Conservation (phyloP, 2,329 filamentous ascomycete genomes). For the Endoconidiophora polonica region DNA sequence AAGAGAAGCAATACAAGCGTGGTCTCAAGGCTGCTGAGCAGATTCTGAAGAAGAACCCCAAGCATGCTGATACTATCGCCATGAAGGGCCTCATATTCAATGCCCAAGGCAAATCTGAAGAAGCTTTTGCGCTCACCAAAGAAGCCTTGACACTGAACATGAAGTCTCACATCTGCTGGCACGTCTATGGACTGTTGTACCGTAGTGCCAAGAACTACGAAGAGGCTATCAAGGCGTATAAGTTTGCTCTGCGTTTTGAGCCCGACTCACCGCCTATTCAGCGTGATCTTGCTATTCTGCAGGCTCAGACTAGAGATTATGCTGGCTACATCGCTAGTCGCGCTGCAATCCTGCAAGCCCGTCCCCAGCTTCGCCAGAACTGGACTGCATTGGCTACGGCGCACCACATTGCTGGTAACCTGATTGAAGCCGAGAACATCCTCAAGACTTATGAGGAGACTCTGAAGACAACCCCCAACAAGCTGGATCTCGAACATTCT, state of each 20-base stretch:
- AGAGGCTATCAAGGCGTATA: conserved; percentile 98
- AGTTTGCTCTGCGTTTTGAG: conserved; percentile 81
- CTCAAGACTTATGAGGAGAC: conserved; percentile 88
- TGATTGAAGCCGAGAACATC: conserved; percentile 75
- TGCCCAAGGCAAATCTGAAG: conserved; percentile 75
- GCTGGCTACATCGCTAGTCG: conserved; percentile 83
- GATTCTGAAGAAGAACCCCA: conserved; percentile 85
- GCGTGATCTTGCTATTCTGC: conserved; percentile 78
- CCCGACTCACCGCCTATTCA: conserved; percentile 92
- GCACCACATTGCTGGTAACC: conserved; percentile 75
- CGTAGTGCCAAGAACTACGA: conserved; percentile 94
- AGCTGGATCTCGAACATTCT: conserved; percentile 76
- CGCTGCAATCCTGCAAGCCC: conserved; percentile 69
- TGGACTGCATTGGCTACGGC: conserved; percentile 97
- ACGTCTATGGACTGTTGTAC: conserved; percentile 92
- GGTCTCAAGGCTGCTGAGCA: conserved; percentile 92
- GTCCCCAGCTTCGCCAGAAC: conserved; percentile 69
- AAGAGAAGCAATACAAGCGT: conserved; percentile 93
- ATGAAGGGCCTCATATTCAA: conserved; percentile 99
- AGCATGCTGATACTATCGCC: conserved; percentile 93
- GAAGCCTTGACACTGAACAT: conserved; percentile 87
- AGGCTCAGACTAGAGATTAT: conserved; percentile 94
- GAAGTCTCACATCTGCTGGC: conserved; percentile 99
- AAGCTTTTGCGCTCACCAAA: conserved; percentile 88
- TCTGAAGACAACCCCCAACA: conserved; percentile 61